A percentile compares a stretch with the other conserved stretches of the same genome.
Conservation (phyloP, 148 eudicot genomes). For the Spergularia bocconei region DNA sequence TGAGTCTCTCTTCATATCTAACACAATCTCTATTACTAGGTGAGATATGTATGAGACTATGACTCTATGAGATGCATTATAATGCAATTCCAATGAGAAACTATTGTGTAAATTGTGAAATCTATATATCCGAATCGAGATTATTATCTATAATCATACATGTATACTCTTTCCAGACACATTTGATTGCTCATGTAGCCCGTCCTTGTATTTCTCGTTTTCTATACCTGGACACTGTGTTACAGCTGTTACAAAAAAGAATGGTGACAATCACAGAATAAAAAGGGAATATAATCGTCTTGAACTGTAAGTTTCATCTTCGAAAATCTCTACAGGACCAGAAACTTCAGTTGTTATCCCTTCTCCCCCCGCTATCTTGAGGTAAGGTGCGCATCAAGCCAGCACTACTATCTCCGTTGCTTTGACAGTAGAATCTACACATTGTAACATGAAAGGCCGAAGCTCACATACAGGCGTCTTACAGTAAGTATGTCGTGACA, state of each 20-base stretch:
- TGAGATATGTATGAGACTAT: no score
- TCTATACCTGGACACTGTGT: conserved; percentile 27
- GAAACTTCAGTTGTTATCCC: background rate
- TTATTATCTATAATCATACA: background rate
- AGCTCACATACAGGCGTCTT: background rate
- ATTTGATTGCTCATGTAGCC: conserved; percentile 14
- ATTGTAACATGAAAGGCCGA: background rate
- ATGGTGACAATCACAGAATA: conserved; percentile 2
- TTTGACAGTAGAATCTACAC: background rate
- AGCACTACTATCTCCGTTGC: background rate
- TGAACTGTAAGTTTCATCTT: background rate
- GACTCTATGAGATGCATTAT: no score
- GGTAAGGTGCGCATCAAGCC: background rate
- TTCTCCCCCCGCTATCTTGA: no score
- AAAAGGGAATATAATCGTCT: background rate
- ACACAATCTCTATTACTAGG: no score
- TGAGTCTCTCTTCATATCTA: no score
- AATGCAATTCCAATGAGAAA: no score
- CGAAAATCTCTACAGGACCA: background rate
- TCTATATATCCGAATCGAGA: conserved; percentile 1
- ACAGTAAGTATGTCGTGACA: background rate
- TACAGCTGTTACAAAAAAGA: conserved; percentile 28
- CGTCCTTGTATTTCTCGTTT: conserved; percentile 13
- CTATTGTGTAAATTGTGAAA: background rate
- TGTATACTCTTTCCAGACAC: conserved; percentile 9